Evolutionary conservation across 495 filamentous ascomycete genomes (phyloP).

Genomic region (Pseudoneurospora amorphoporcata): DNA sequence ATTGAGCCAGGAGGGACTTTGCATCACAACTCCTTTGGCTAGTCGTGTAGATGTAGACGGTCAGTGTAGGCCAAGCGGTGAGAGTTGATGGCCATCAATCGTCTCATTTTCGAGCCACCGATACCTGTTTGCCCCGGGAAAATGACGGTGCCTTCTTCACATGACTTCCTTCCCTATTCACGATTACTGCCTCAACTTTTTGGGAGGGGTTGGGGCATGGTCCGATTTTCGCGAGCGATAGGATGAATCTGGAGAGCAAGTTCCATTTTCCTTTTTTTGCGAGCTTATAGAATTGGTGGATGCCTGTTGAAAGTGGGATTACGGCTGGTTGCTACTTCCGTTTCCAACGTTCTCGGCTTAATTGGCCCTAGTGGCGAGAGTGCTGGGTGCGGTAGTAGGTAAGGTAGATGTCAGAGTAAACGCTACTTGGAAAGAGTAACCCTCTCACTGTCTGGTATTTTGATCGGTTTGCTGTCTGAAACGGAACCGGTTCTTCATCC

Average conservation of each 20-base stretch:
- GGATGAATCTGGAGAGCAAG: not conserved
- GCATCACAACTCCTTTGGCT: not conserved
- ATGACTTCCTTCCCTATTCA: not conserved
- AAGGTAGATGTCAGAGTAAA: not conserved
- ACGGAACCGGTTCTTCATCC: not conserved
- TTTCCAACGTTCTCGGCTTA: not conserved
- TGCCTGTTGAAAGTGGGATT: too few relatives aligned
- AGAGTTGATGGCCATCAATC: not conserved
- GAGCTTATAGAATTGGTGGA: too few relatives aligned
- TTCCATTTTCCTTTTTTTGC: too few relatives aligned
- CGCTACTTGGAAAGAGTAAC: not conserved
- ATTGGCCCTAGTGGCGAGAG: not conserved
- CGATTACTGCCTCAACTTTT: not conserved
- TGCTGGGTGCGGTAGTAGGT: not conserved
- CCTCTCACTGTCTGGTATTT: not conserved
- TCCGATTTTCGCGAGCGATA: not conserved
- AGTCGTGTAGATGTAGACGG: not conserved
- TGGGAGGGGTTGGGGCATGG: not conserved
- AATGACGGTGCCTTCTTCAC: not conserved
- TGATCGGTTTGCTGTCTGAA: not conserved
- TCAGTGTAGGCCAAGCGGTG: not conserved
- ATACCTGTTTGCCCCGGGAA: not conserved
- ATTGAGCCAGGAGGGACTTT: not conserved
- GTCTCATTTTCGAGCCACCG: not conserved
- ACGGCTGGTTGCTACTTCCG: not conserved